Evolutionary conservation across 129 eudicot species (phyloP), one percentile per base, ranked within the genome.

Genomic region (Saussurea involucrata): DNA sequence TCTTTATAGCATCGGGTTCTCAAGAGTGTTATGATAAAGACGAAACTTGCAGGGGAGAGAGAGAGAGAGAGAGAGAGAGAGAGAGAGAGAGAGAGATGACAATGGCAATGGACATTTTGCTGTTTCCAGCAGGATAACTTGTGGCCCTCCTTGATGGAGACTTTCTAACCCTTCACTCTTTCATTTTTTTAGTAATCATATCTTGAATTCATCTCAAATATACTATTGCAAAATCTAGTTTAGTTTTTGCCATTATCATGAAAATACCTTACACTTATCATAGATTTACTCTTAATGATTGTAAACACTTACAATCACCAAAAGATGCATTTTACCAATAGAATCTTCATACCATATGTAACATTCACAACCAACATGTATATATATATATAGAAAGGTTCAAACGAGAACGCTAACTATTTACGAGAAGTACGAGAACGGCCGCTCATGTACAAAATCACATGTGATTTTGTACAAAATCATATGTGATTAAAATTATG

Each of bases 91-190:
- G 58, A 53, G 29, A 68, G 27, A 68, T 31, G 77, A 27, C 64
- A 65, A 75, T 64, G 64, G 79, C 72, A 25, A 40, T 65, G 72
- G 75, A 69, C 73, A 77, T 68, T 77, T 33, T 68, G 76, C 68
- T 68, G 81, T 60, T 55, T 55, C 58, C 44, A 68, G 69, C 81
- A 57, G 75, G 69, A 24, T 68, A 69, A 24, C 20, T 61, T 34
- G 75, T 68, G 81, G 69, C 81, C 74, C 81, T 55, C 31, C 27
- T 37, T 49, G 73, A 68, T 77, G 60, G 36, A 32, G 74, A 76
- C 81, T 46, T 66, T 67, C 57, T 66, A 21, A 46, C 53, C 72
- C 72, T 36, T 36, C 0, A 12, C 5, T 66, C 42, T 32, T 34
- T 34, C 72, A 68, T 33, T 12, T 34, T 34, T 68, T 68, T 68